phyloP scores from a whole-genome alignment of 768 basidiomycete species.

The Gelatoporia subvermispora region DNA sequence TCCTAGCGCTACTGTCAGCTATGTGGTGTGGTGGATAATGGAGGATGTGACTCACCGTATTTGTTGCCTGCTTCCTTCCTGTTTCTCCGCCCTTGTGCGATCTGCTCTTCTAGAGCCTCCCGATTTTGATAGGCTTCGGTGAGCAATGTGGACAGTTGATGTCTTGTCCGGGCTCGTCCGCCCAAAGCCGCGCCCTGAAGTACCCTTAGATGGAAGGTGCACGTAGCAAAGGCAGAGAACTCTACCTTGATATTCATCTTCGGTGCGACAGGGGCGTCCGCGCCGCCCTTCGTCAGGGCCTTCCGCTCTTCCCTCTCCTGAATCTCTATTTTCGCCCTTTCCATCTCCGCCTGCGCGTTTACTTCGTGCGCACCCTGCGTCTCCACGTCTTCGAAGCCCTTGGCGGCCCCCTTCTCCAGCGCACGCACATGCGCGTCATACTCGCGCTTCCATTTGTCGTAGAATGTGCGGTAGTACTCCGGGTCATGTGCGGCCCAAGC shows the following conservation, averaged over 20 bases:
- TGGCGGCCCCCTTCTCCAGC: constrained; percentile 62
- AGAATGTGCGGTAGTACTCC: constrained; percentile 61
- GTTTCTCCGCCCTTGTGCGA: constrained; percentile 78
- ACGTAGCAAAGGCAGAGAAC: constrained; percentile 17
- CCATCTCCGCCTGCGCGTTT: constrained; percentile 72
- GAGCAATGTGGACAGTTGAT: constrained; percentile 76
- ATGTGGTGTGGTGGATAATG: neutral
- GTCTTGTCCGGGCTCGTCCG: constrained; percentile 63
- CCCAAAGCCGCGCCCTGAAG: constrained; percentile 67
- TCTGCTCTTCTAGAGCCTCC: constrained; percentile 76
- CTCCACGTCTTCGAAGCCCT: constrained; percentile 68
- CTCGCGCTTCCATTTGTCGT: constrained; percentile 68
- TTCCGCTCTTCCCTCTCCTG: constrained; percentile 75
- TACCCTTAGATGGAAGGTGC: neutral
- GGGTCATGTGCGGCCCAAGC: constrained; percentile 73
- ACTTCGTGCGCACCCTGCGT: constrained; percentile 51
- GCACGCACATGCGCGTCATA: constrained; percentile 68
- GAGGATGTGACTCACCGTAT: constrained; percentile 54
- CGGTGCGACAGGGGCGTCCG: constrained; percentile 51
- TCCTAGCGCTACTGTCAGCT: constrained; percentile 3
- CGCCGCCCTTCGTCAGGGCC: constrained; percentile 61
- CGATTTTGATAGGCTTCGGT: constrained; percentile 82
- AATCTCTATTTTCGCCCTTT: constrained; percentile 67
- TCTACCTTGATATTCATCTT: constrained; percentile 80
- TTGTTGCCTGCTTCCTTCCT: constrained; percentile 90